phyloP scores from a whole-genome alignment of 768 basidiomycete genomes.

The Tephrocybe sp. region DNA sequence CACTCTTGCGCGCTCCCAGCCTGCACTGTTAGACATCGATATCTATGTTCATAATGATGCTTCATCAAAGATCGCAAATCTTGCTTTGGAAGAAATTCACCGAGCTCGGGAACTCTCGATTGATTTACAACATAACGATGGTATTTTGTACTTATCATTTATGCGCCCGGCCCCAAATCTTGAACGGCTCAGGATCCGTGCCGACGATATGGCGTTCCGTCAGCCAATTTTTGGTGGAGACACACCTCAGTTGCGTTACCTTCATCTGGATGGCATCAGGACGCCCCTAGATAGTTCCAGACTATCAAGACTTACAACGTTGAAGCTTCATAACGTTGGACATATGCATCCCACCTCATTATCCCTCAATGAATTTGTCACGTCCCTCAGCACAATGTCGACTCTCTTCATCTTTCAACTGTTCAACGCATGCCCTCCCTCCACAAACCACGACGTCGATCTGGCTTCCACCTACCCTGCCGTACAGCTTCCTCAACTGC shows the following conservation, averaged over 20 bases:
- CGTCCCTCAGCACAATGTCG: background rate
- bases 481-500: background rate
- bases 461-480: background rate
- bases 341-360: background rate
- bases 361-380: background rate
- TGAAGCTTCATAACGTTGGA: background rate
- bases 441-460: background rate
- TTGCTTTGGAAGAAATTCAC: too few species aligned
- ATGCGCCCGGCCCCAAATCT: too few species aligned
- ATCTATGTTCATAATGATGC: too few species aligned
- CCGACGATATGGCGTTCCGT: background rate
- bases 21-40: too few species aligned
- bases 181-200: too few species aligned
- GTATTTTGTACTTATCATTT: too few species aligned
- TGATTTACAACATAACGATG: too few species aligned
- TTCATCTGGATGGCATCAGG: background rate
- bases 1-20: too few species aligned
- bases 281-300: background rate
- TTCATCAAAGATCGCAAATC: too few species aligned
- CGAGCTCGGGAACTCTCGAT: too few species aligned
- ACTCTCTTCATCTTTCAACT: background rate
- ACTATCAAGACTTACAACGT: background rate
- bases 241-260: background rate
- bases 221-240: background rate
- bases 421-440: background rate